A percentile compares a stretch with the other conserved stretches of the same genome.
These are phyloP conservation scores for Ploettnerulaceae sp. DNA, from an alignment of 2,329 filamentous ascomycete species.

Conservation along the genomic window DNA sequence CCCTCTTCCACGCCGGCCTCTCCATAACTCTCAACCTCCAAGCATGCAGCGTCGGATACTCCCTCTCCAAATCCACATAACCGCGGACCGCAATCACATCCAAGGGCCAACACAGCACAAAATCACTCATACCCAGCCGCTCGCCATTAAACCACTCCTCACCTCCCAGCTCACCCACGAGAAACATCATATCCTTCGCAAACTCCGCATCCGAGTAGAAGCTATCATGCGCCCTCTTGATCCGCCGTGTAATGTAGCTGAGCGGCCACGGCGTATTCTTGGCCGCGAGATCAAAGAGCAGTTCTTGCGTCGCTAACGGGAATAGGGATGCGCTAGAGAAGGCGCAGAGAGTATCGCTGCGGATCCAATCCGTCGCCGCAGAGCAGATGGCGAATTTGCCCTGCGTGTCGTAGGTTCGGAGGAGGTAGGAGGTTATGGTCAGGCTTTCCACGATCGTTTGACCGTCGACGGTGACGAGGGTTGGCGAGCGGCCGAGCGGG, in stretches of 20 bases:
- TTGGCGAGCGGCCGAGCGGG: conserved; percentile 78
- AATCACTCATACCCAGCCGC: conserved; percentile 33
- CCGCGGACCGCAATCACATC: conserved; percentile 32
- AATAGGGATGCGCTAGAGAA: conserved; percentile 30
- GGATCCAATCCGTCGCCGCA: conserved; percentile 28
- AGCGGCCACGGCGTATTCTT: conserved; percentile 29
- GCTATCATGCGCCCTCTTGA: conserved; percentile 19
- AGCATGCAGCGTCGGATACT: conserved; percentile 32
- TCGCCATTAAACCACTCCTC: conserved; percentile 33
- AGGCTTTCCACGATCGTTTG: conserved; percentile 31
- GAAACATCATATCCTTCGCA: conserved; percentile 19
- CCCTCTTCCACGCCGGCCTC: conserved; percentile 33
- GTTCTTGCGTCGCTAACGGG: conserved; percentile 21
- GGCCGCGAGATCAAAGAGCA: conserved; percentile 27
- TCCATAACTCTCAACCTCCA: conserved; percentile 33
- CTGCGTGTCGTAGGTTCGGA: conserved; percentile 31
- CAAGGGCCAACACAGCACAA: conserved; percentile 35
- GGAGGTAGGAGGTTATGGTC: conserved; percentile 33
- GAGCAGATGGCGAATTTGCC: conserved; percentile 31
- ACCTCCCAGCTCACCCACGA: conserved; percentile 27
- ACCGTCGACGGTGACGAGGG: conserved; percentile 45
- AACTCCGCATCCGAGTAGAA: conserved; percentile 24
- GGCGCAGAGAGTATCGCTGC: conserved; percentile 31
- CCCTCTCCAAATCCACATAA: conserved; percentile 31
- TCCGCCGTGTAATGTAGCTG: conserved; percentile 16